These are phyloP conservation scores for Mesembryanthemum crystallinum DNA, from an alignment of 148 eudicot species.

Conservation along the genomic window DNA sequence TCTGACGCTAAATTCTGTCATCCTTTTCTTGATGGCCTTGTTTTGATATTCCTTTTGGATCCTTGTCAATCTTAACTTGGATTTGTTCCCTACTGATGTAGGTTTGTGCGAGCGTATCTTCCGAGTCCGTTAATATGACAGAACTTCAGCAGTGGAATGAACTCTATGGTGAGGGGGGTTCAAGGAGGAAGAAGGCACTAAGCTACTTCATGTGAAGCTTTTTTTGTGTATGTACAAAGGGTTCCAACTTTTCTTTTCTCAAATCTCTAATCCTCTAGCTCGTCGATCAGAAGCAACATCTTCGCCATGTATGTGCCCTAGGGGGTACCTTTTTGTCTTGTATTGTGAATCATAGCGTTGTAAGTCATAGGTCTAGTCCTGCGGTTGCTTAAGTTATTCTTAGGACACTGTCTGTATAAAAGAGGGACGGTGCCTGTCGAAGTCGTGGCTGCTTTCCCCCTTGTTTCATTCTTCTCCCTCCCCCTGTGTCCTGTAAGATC, in stretches of 20 bases:
- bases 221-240: conserved; percentile 33
- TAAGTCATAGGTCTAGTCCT: conserved; percentile 23
- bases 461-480: conserved; percentile 22
- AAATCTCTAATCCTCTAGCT: conserved; percentile 16
- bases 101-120: conserved; percentile 91
- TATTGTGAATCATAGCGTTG: conserved; percentile 26
- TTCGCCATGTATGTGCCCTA: background rate
- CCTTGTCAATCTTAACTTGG: background rate
- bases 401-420: conserved; percentile 36
- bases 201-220: conserved; percentile 86
- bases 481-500: conserved; percentile 9
- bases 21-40: background rate
- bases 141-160: conserved; percentile 97
- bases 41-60: background rate
- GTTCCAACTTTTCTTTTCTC: background rate
- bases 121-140: conserved; percentile 84
- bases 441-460: conserved; percentile 20
- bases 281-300: conserved; percentile 20
- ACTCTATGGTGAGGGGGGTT: conserved; percentile 93
- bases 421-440: conserved; percentile 29
- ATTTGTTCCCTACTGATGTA: conserved; percentile 16
- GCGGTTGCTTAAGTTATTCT: conserved; percentile 19
- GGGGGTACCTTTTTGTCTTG: conserved; percentile 26
- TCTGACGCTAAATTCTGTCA: background rate
- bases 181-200: conserved; percentile 72